Base-by-base conservation (phyloP, 495 filamentous ascomycete species). In the Podospora australis region DNA sequence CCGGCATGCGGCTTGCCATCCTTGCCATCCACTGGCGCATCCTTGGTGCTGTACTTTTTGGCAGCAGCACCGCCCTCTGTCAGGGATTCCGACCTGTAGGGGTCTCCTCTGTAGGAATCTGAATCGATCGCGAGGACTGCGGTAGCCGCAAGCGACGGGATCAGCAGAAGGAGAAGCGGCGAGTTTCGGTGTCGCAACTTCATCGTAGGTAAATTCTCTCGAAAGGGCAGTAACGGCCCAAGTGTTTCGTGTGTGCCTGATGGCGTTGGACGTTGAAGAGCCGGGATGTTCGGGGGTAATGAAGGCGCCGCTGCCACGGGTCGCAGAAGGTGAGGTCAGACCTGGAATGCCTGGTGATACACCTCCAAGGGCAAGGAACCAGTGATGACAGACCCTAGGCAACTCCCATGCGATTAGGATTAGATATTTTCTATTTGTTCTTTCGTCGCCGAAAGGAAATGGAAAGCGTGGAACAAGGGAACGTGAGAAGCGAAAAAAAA, bases 1-100 rank as follows among this genome's bases (percentile, higher is more conserved):
- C 92, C 92, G 20, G 81, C 80, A 63, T 98, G 92, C 25, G 92
- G 92, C 72, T 89, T 90, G 21, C 92, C 92, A 75, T 98, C 92
- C 53, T 88, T 86, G 26, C 92, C 94, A 63, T 98, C 92, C 5
- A 97, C 86, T 1, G 94, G 92, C 53, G 88, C 88, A 72, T 92
- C 82, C 69, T 87, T 88, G 50, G 87, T 90, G 40, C 86, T 87
- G 43, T 65, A 64, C 29, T 70, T 69, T 53, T 66, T 65, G 24
- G 49, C 64, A 17, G 51, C 29, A 13, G 58, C 30, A 34, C 60
- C 39, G 34, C 48, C 45, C 21, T 60, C 58, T 9, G 45, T n/a
- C 23, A 36, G 19, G 9, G 49, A 16, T 2, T 44, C 46, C 9
- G 50, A 4, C 22, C 22, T 41, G 29, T 46, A 42, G 17, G 28